A percentile compares a stretch with the other conserved stretches of the same genome.
phyloP scores from a whole-genome alignment of 192 early-diverging fungal genomes.

The Powellomyces hirtus region DNA sequence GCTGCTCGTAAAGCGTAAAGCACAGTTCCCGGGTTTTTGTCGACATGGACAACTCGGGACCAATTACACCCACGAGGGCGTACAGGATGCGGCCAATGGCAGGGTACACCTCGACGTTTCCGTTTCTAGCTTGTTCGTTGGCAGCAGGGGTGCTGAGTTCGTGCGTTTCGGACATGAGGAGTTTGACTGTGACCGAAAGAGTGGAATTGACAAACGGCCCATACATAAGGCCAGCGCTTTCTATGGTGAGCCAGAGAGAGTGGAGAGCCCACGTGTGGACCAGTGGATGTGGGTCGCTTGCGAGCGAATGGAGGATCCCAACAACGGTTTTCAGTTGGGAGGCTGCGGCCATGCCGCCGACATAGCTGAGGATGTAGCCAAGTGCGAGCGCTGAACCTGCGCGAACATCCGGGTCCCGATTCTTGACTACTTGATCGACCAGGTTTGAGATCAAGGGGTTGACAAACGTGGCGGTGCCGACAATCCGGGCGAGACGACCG shows the following conservation, averaged over 20 bases:
- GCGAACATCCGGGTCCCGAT: conserved; percentile 89
- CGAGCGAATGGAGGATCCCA: conserved; percentile 85
- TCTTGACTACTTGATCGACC: conserved; percentile 86
- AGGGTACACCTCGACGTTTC: conserved; percentile 59
- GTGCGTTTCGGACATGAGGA: conserved; percentile 86
- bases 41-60: conserved; percentile 84
- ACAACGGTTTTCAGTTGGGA: conserved; percentile 83
- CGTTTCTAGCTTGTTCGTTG: conserved; percentile 50
- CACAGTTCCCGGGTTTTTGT: conserved; percentile 75
- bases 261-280: conserved; percentile 93
- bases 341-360: conserved; percentile 84
- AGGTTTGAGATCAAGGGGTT: conserved; percentile 71
- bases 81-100: conserved; percentile 83
- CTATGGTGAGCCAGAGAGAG: conserved; percentile 78
- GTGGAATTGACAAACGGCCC: conserved; percentile 86
- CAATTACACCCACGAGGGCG: conserved; percentile 83
- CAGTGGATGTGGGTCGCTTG: conserved; percentile 86
- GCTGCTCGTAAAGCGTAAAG: conserved; percentile 71
- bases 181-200: conserved; percentile 79
- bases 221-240: conserved; percentile 90
- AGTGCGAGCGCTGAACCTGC: conserved; percentile 90
- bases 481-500: conserved; percentile 72
- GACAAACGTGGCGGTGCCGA: conserved; percentile 61
- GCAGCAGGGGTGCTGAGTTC: conserved; percentile 48
- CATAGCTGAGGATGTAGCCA: conserved; percentile 82